phyloP scores from a whole-genome alignment of 176 grass and related monocot genomes.

The Oryza brachyantha region DNA sequence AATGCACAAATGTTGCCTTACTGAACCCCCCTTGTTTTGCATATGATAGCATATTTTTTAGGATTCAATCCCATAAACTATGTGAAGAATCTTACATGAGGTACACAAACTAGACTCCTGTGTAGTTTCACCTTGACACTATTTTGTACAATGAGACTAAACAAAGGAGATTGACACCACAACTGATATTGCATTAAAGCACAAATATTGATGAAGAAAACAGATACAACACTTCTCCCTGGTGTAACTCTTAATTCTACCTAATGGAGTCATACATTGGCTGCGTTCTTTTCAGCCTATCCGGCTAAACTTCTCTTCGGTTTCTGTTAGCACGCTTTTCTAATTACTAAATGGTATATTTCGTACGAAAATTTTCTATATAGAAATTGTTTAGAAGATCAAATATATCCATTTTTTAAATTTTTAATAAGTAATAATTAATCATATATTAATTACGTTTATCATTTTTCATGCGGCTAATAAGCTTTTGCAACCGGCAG shows the following conservation, averaged over 20 bases:
- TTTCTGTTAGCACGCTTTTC: too few species aligned
- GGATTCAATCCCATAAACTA: conserved; percentile 14
- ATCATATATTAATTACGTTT: too few species aligned
- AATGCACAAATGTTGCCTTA: not conserved
- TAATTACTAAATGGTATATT: too few species aligned
- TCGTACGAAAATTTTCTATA: too few species aligned
- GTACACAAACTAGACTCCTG: not conserved
- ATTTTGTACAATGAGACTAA: not conserved
- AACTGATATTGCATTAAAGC: not conserved
- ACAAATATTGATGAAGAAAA: not conserved
- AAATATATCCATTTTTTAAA: too few species aligned
- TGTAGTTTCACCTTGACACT: not conserved
- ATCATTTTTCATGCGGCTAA: too few species aligned
- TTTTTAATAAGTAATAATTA: too few species aligned
- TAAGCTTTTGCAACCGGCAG: too few species aligned
- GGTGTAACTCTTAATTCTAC: not conserved
- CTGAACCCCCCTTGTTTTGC: not conserved
- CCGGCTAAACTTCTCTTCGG: too few species aligned
- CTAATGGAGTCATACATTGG: too few species aligned
- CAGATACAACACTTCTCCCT: not conserved
- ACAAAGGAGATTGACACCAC: not conserved
- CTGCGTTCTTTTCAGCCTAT: too few species aligned
- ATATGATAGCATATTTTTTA: not conserved
- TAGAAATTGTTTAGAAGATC: too few species aligned
- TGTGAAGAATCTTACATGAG: not conserved